These are phyloP conservation scores for Atkinsonella texensis DNA, from an alignment of 2,329 filamentous ascomycete species.

Conservation along the genomic window DNA sequence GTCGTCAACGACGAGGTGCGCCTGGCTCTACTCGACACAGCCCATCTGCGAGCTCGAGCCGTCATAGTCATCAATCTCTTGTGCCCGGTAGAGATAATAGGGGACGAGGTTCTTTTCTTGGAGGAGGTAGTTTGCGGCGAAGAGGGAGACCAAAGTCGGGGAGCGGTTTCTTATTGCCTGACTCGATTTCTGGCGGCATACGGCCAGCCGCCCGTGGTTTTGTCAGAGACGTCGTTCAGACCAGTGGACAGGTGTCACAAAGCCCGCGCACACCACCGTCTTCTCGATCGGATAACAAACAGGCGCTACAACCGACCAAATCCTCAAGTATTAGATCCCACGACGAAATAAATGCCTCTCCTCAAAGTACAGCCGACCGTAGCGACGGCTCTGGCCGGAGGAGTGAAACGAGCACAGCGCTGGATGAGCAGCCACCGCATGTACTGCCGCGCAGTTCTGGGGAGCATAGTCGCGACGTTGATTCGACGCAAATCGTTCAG, in stretches of 20 bases:
- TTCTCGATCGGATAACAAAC: not conserved
- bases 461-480: conserved; percentile 43
- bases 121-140: conserved; percentile 16
- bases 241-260: conserved; percentile 11
- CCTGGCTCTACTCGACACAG: conserved; percentile 14
- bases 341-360: not conserved
- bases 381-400: not conserved
- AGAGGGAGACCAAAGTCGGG: conserved; percentile 32
- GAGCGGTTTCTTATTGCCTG: conserved; percentile 40
- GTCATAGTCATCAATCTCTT: conserved; percentile 6
- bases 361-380: not conserved
- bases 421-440: not conserved
- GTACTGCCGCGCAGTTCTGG: not conserved
- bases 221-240: conserved; percentile 13
- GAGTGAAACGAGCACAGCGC: not conserved
- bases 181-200: conserved; percentile 24
- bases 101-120: conserved; percentile 4
- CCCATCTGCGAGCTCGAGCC: conserved; percentile 9
- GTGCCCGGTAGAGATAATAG: not conserved
- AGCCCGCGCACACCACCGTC: not conserved
- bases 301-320: not conserved
- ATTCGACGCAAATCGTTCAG: conserved; percentile 82
- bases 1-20: not conserved
- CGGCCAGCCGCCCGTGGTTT: conserved; percentile 20
- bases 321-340: not conserved